Base-by-base conservation (phyloP, 2,329 filamentous ascomycete genomes). In the Fusarium chaquense region DNA sequence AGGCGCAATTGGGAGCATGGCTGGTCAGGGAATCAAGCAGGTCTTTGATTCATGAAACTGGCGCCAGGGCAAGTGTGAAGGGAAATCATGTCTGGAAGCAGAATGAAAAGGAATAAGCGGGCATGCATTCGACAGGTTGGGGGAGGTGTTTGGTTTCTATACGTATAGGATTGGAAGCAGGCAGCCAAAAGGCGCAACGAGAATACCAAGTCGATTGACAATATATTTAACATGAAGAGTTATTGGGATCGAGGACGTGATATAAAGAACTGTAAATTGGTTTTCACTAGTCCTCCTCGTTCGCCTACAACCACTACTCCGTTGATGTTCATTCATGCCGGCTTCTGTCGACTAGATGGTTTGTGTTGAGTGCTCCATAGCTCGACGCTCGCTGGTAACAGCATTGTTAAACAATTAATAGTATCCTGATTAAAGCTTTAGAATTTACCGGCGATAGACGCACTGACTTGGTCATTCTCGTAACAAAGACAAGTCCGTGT, bases 21-120 rank as follows among this genome's bases (percentile, higher is more conserved):
- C 69, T 47, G 67, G 67, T 61, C 68, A 62, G 68, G 53, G 66
- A 71, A 77, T 77, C 72, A 56, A 76, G 78, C 77, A 76, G 77
- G 78, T 65, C 74, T 77, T 76, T 75, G 77, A 76, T 78, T 73
- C 73, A 66, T 43, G 58, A 33, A 66, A 69, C 67, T 62, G 70
- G 72, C 57, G 70, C 69, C 55, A 59, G 69, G 54, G 58, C 61
- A 52, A 49, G 46, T 46, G 63, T 33, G 55, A 58, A 62, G 60
- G 56, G 65, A 58, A 68, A 55, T 33, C 33, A 56, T 67, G 55
- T 59, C 66, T 60, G 65, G 70, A 71, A 71, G 64, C 62, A 73
- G 61, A 67, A 69, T 67, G 73, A 57, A 71, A 65, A 67, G 70
- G 70, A 62, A 74, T 62, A 68, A 62, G 57, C 52, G 51, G 51